phyloP scores from a whole-genome alignment of 345 rosid genomes.

The Acer saccharum region DNA sequence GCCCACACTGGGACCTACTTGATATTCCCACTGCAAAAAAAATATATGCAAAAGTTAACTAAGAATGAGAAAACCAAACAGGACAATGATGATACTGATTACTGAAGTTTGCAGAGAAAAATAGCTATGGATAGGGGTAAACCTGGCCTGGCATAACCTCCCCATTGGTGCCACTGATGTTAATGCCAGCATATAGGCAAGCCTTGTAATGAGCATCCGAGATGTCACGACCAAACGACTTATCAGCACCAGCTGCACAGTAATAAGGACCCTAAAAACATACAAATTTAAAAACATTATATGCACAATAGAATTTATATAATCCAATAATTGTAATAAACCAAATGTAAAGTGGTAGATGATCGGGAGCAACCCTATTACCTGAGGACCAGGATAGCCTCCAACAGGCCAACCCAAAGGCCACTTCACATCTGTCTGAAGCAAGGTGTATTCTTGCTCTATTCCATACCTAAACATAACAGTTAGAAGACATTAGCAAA shows the following conservation, averaged over 20 bases:
- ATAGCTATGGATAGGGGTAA: conserved; percentile 4
- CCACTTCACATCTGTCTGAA: conserved; percentile 86
- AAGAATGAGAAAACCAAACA: conserved; percentile 8
- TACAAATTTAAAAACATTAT: not conserved
- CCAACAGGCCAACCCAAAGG: conserved; percentile 99
- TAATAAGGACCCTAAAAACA: conserved; percentile 88
- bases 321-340: not conserved
- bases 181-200: conserved; percentile 93
- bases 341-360: not conserved
- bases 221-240: conserved; percentile 94
- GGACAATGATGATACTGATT: not conserved
- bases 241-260: conserved; percentile 97
- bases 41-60: conserved; percentile 11
- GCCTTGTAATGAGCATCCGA: conserved; percentile 99
- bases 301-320: not conserved
- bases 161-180: conserved; percentile 94
- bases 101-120: conserved; percentile 5
- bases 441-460: conserved; percentile 97
- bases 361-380: conserved; percentile 21
- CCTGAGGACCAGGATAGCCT: conserved; percentile 98
- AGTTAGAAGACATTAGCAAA: not conserved
- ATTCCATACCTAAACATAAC: conserved; percentile 71
- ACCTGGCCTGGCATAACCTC: conserved; percentile 99
- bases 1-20: conserved; percentile 97
- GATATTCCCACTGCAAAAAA: conserved; percentile 88